Percentiles rank a stretch among this genome's conserved stretches.
phyloP scores from a whole-genome alignment of 495 filamentous ascomycete genomes.

The Aspergillus affinis region DNA sequence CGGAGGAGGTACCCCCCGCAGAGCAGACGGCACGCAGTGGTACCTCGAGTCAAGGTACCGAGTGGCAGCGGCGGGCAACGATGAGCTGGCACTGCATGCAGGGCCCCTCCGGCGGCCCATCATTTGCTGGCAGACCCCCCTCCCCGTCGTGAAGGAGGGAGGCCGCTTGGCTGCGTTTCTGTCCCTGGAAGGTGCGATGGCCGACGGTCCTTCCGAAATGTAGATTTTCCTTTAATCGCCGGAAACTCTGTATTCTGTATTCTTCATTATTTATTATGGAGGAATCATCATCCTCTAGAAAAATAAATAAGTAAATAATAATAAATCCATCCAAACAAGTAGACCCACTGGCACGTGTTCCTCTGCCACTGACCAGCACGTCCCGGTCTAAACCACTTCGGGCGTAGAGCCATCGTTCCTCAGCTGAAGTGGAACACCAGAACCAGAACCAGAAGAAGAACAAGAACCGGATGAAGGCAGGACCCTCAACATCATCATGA shows the following conservation, averaged over 20 bases:
- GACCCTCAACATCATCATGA: no score
- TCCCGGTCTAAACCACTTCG: neutral
- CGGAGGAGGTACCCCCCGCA: no score
- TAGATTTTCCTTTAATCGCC: no score
- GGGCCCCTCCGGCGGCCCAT: slow-evolving; percentile 11
- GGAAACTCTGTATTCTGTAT: no score
- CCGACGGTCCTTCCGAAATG: no score
- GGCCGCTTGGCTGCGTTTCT: neutral
- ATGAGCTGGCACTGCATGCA: slow-evolving; percentile 38
- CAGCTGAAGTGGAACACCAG: slow-evolving; percentile 1
- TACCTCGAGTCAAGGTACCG: neutral
- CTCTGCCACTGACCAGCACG: slow-evolving; percentile 8
- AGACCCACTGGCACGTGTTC: slow-evolving; percentile 14
- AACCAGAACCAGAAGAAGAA: neutral
- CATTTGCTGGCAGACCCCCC: slow-evolving; percentile 35
- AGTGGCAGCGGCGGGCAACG: neutral
- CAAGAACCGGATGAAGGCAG: neutral
- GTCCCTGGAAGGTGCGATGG: neutral
- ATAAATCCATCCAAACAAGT: no score
- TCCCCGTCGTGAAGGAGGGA: slow-evolving; percentile 15
- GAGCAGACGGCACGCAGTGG: no score
- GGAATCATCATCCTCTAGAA: neutral
- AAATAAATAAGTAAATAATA: neutral
- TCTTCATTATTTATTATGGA: no score
- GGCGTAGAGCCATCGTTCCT: neutral